Percentiles rank a stretch among this genome's conserved stretches.
phyloP scores from a whole-genome alignment of 1,139 yeast species.

The Blastobotrys aristatus region DNA sequence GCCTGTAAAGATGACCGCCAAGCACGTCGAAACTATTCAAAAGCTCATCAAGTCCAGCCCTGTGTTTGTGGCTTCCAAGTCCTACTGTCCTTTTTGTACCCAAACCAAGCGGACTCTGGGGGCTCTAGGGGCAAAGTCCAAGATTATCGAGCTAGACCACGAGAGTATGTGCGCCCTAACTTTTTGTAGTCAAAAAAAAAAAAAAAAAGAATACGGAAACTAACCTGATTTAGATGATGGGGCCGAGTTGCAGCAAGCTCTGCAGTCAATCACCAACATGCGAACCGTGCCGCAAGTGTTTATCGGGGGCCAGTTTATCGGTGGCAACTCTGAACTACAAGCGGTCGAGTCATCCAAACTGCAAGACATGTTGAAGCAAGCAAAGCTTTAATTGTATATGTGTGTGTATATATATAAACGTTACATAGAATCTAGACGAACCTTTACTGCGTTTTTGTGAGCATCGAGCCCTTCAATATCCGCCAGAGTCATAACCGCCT shows the following conservation, averaged over 20 bases:
- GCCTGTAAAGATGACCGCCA: conserved; percentile 11
- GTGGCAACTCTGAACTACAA: conserved; percentile 89
- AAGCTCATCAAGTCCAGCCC: conserved; percentile 56
- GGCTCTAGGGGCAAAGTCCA: conserved; percentile 19
- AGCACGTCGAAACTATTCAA: conserved; percentile 15
- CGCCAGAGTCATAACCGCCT: conserved; percentile 96
- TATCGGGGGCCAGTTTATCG: conserved; percentile 86
- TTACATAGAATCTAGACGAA: conserved; percentile 59
- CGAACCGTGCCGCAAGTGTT: conserved; percentile 89
- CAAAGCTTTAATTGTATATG: conserved; percentile 8
- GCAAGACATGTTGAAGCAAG: conserved; percentile 31
- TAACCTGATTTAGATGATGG: conserved; percentile 41
- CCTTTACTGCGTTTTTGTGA: conserved; percentile 92
- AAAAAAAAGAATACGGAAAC: background rate
- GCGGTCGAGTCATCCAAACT: conserved; percentile 41
- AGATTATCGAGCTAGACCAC: conserved; percentile 24
- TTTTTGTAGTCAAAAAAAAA: background rate
- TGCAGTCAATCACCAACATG: conserved; percentile 76
- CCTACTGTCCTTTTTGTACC: conserved; percentile 31
- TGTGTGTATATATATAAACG: background rate
- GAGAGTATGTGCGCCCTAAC: conserved; percentile 18
- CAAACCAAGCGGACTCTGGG: conserved; percentile 12
- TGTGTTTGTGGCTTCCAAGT: conserved; percentile 73
- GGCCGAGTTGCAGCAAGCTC: conserved; percentile 70
- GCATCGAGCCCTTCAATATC: conserved; percentile 95